Conservation (phyloP, 345 rosid species). For the Populus deltoides region DNA sequence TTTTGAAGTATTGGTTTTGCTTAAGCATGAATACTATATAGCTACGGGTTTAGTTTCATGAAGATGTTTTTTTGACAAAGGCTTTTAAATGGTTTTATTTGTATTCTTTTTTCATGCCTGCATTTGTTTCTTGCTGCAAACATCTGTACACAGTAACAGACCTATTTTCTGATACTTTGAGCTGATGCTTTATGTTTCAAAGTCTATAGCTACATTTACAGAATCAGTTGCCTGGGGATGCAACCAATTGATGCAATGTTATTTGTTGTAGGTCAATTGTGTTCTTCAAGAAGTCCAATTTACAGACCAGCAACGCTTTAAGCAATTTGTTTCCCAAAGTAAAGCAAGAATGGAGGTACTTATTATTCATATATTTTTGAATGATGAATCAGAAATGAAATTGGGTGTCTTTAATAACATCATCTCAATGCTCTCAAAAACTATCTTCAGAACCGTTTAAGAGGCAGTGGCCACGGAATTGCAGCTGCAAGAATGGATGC, state of each 20-base stretch:
- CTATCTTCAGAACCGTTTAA: constrained; percentile 65
- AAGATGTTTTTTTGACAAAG: neutral
- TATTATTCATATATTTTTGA: constrained; percentile 1
- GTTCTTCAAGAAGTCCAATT: constrained; percentile 92
- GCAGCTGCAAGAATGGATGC: constrained; percentile 95
- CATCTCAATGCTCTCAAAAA: neutral
- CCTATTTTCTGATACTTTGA: neutral
- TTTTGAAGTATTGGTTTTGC: neutral
- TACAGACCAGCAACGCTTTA: constrained; percentile 92
- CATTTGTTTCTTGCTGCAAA: neutral
- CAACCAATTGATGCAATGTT: constrained; percentile 10
- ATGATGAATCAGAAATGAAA: constrained; percentile 3
- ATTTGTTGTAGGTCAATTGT: constrained; percentile 55
- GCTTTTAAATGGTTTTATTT: neutral
- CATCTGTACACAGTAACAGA: neutral
- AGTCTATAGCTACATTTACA: neutral
- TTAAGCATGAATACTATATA: neutral
- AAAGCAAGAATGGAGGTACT: constrained; percentile 96
- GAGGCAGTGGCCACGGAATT: constrained; percentile 92
- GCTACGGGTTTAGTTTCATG: neutral
- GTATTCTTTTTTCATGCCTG: neutral
- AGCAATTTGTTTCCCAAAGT: constrained; percentile 96
- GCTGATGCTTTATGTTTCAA: neutral
- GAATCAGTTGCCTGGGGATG: constrained; percentile 1
- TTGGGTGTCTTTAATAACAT: constrained; percentile 7